Percentiles rank a stretch among this genome's conserved stretches.
These are phyloP conservation scores for Neophaeococcomyces mojaviensis DNA, from an alignment of 2,329 filamentous ascomycete genomes.

Conservation along the genomic window DNA sequence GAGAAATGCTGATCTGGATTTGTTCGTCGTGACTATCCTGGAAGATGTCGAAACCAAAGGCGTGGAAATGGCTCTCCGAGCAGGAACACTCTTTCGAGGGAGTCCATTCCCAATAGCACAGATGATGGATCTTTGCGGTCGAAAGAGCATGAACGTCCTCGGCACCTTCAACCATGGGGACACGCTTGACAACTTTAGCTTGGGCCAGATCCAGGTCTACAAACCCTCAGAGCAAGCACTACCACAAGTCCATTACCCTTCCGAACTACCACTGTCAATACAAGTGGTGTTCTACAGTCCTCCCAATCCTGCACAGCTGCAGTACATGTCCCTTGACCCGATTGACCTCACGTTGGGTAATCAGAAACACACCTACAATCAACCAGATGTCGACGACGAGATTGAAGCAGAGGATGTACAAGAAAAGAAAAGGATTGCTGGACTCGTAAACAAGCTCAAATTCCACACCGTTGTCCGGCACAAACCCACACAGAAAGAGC, in stretches of 20 bases:
- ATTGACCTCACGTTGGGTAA: conserved; percentile 41
- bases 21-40: conserved; percentile 82
- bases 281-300: conserved; percentile 87
- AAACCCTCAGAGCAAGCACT: conserved; percentile 43
- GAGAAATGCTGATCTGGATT: conserved; percentile 83
- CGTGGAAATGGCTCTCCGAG: conserved; percentile 80
- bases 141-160: conserved; percentile 73
- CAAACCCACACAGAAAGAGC: conserved; percentile 71
- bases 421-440: conserved; percentile 56
- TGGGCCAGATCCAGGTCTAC: conserved; percentile 61
- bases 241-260: conserved; percentile 66
- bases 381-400: conserved; percentile 41
- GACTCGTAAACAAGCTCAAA: conserved; percentile 76
- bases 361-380: conserved; percentile 26
- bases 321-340: conserved; percentile 86
- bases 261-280: conserved; percentile 60
- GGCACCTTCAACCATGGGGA: conserved; percentile 64
- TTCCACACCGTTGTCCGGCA: conserved; percentile 78
- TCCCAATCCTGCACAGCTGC: conserved; percentile 80
- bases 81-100: conserved; percentile 74
- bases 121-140: conserved; percentile 78
- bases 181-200: conserved; percentile 47
- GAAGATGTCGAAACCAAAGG: conserved; percentile 73
- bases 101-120: conserved; percentile 70
- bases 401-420: conserved; percentile 67